A percentile compares a stretch with the other conserved stretches of the same genome.
phyloP scores from a whole-genome alignment of 495 filamentous ascomycete genomes.

The Amorphotheca resinae region DNA sequence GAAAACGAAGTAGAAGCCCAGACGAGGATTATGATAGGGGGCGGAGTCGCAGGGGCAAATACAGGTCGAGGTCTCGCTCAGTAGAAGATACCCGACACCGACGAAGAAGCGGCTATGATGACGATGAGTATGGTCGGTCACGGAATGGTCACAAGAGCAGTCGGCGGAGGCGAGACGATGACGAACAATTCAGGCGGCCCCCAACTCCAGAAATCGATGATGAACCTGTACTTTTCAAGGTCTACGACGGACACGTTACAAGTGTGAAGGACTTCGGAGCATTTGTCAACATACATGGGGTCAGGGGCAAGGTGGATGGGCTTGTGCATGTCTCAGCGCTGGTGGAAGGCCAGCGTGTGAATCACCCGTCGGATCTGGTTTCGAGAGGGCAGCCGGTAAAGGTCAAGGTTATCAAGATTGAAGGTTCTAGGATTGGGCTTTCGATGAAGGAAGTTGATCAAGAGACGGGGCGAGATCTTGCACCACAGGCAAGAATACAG shows the following conservation, averaged over 20 bases:
- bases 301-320: conserved; percentile 81
- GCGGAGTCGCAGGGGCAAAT: conserved; percentile 21
- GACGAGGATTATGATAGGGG: conserved; percentile 40
- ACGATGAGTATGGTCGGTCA: conserved; percentile 50
- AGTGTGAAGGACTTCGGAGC: conserved; percentile 91
- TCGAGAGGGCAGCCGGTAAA: conserved; percentile 73
- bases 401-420: conserved; percentile 83
- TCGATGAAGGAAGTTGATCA: conserved; percentile 99
- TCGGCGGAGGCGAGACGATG: conserved; percentile 37
- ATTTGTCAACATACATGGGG: conserved; percentile 83
- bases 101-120: conserved; percentile 36
- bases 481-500: conserved; percentile 67
- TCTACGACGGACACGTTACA: conserved; percentile 82
- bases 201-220: conserved; percentile 74
- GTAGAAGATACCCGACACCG: conserved; percentile 34
- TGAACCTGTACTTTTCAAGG: conserved; percentile 66
- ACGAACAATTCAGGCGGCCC: conserved; percentile 55
- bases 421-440: conserved; percentile 66
- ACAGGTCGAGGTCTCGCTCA: conserved; percentile 31
- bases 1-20: conserved; percentile 66
- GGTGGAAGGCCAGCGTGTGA: conserved; percentile 73
- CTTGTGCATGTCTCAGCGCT: conserved; percentile 96
- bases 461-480: conserved; percentile 70
- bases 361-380: conserved; percentile 82
- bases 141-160: conserved; percentile 32